Conservation (phyloP, 371 early-diverging fungal genomes). For the Mortierella sp. region DNA sequence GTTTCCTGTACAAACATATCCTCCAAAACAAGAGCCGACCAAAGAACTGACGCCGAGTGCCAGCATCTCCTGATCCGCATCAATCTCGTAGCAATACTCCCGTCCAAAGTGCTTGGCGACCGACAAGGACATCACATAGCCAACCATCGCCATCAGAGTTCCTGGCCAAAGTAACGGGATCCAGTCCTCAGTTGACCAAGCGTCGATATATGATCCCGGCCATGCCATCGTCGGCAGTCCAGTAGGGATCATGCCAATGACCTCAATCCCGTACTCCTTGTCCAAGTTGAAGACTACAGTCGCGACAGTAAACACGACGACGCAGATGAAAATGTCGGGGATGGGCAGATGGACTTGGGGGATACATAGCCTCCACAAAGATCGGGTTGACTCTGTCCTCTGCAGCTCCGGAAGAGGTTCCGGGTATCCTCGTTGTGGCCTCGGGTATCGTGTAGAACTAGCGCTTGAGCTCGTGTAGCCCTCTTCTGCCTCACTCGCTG, state of each 20-base stretch:
- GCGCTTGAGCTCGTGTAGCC: slow-evolving; percentile 2
- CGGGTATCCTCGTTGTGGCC: not conserved
- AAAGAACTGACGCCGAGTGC: slow-evolving; percentile 59
- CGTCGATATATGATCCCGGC: slow-evolving; percentile 22
- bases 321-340: slow-evolving; percentile 58
- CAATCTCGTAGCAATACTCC: slow-evolving; percentile 38
- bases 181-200: slow-evolving; percentile 22
- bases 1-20: slow-evolving; percentile 53
- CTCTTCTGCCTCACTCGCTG: not conserved
- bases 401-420: not conserved
- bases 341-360: slow-evolving; percentile 56
- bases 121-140: slow-evolving; percentile 63
- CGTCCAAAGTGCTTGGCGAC: slow-evolving; percentile 60
- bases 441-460: not conserved
- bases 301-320: slow-evolving; percentile 49
- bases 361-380: not conserved
- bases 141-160: slow-evolving; percentile 58
- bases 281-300: slow-evolving; percentile 44
- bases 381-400: not conserved
- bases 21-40: slow-evolving; percentile 58
- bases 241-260: slow-evolving; percentile 61
- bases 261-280: slow-evolving; percentile 36
- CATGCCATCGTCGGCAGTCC: slow-evolving; percentile 57
- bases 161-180: slow-evolving; percentile 33
- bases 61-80: slow-evolving; percentile 60